phyloP scores from a whole-genome alignment of 768 basidiomycete species.

The Termitomyces sp. region DNA sequence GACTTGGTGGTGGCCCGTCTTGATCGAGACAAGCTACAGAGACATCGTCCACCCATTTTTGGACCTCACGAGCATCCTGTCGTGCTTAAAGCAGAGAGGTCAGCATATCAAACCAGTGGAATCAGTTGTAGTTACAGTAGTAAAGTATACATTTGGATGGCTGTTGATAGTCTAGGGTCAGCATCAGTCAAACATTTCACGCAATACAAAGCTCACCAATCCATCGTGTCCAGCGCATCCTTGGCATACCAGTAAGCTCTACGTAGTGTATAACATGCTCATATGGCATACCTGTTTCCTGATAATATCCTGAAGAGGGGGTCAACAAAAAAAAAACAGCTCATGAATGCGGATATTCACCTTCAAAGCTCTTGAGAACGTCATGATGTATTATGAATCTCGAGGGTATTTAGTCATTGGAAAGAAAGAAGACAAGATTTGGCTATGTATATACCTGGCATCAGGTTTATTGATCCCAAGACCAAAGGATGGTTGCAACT shows the following conservation, averaged over 20 bases:
- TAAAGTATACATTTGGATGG: conserved; percentile 80
- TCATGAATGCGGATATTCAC: conserved; percentile 30
- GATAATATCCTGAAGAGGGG: conserved; percentile 65
- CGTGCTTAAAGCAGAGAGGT: conserved; percentile 48
- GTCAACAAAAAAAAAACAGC: conserved; percentile 3
- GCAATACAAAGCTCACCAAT: conserved; percentile 40
- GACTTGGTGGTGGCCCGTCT: conserved; percentile 63
- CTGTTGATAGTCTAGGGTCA: conserved; percentile 34
- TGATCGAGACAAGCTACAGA: conserved; percentile 47
- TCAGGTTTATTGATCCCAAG: conserved; percentile 85
- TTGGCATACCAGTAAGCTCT: conserved; percentile 24
- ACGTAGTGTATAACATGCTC: neutral
- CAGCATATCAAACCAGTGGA: neutral
- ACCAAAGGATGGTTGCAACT: conserved; percentile 81
- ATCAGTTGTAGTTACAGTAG: conserved; percentile 55
- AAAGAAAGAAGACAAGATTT: neutral
- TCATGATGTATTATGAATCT: conserved; percentile 83
- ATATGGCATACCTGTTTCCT: conserved; percentile 66
- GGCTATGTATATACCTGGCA: conserved; percentile 47
- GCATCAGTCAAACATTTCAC: neutral
- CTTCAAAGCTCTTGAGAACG: conserved; percentile 82
- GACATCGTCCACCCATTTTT: conserved; percentile 46
- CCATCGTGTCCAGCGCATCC: conserved; percentile 83
- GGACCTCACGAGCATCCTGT: conserved; percentile 66
- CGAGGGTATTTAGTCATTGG: neutral